Percentiles rank a stretch among this genome's conserved stretches.
These are phyloP conservation scores for Mycena rosella DNA, from an alignment of 768 basidiomycete genomes.

Conservation along the genomic window DNA sequence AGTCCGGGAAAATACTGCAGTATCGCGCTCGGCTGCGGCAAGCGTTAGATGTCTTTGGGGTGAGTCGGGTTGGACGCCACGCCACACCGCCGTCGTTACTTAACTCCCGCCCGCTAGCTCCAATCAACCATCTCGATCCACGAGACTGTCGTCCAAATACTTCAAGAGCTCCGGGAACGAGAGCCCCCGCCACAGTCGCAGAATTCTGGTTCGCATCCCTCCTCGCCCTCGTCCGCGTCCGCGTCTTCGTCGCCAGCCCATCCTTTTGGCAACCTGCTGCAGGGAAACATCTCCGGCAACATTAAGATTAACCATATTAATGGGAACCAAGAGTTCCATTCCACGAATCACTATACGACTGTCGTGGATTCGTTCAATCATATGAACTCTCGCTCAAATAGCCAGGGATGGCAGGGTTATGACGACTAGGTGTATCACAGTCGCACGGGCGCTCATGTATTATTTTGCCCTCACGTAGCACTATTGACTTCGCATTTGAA, in stretches of 20 bases:
- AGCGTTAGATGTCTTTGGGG: slow-evolving; percentile 44
- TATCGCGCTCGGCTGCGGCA: slow-evolving; percentile 38
- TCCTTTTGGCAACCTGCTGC: slow-evolving; percentile 30
- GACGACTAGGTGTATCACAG: not conserved
- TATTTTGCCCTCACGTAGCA: too few species aligned
- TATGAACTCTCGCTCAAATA: slow-evolving; percentile 8
- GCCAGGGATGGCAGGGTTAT: not conserved
- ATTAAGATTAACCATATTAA: slow-evolving; percentile 37
- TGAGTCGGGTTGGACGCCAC: slow-evolving; percentile 13
- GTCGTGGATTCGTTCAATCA: slow-evolving; percentile 39
- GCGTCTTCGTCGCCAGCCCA: slow-evolving; percentile 20
- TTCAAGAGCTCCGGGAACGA: slow-evolving; percentile 28
- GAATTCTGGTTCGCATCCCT: slow-evolving; percentile 14
- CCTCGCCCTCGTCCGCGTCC: slow-evolving; percentile 21
- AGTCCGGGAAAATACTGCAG: slow-evolving; percentile 35
- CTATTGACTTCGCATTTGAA: too few species aligned
- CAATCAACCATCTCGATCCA: slow-evolving; percentile 42
- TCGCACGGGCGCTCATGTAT: too few species aligned
- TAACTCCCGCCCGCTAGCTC: slow-evolving; percentile 27
- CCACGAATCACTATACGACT: slow-evolving; percentile 23
- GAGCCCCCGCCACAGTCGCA: slow-evolving; percentile 16
- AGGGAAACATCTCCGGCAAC: slow-evolving; percentile 37
- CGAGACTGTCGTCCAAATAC: slow-evolving; percentile 38
- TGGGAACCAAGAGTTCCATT: slow-evolving; percentile 31
- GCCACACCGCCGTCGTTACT: not conserved